These are phyloP conservation scores for barrel medic (Medicago truncatula) DNA, from an alignment of 306 rosid genomes.

Conservation along the genomic window DNA sequence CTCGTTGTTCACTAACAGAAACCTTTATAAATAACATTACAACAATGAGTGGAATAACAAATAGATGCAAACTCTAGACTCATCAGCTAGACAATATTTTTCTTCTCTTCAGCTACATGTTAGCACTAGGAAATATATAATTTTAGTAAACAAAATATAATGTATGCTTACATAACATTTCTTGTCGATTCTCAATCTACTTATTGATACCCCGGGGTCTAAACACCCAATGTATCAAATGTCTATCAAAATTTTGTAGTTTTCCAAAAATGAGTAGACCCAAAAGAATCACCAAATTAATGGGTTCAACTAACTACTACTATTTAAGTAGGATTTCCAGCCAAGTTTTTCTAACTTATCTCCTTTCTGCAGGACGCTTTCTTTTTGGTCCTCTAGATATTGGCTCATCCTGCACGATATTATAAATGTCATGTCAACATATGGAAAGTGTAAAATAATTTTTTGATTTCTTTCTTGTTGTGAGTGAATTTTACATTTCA, in stretches of 20 bases:
- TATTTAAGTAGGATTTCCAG: conserved; percentile 64
- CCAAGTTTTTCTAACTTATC: conserved; percentile 68
- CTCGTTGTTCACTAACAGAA: neutral
- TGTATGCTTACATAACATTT: neutral
- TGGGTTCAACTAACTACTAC: conserved; percentile 30
- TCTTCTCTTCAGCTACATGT: neutral
- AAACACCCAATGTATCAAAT: conserved; percentile 11
- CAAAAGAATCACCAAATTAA: conserved; percentile 14
- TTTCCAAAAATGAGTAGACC: conserved; percentile 30
- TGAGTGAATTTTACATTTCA: conserved; percentile 5
- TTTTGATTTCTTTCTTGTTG: neutral
- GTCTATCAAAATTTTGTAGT: conserved; percentile 30
- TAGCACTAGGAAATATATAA: neutral
- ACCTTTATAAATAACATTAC: neutral
- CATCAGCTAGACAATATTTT: conserved; percentile 1
- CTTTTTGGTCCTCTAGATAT: conserved; percentile 71
- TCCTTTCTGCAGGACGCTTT: conserved; percentile 67
- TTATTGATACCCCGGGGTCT: neutral
- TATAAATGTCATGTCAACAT: conserved; percentile 19
- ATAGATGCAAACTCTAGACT: neutral
- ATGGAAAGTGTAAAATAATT: neutral
- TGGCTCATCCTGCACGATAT: conserved; percentile 69
- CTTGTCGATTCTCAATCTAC: conserved; percentile 24
- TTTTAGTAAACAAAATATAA: neutral
- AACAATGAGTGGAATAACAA: neutral